Conservation (phyloP, 441 rosid genomes). For the Eutrema salsugineum region DNA sequence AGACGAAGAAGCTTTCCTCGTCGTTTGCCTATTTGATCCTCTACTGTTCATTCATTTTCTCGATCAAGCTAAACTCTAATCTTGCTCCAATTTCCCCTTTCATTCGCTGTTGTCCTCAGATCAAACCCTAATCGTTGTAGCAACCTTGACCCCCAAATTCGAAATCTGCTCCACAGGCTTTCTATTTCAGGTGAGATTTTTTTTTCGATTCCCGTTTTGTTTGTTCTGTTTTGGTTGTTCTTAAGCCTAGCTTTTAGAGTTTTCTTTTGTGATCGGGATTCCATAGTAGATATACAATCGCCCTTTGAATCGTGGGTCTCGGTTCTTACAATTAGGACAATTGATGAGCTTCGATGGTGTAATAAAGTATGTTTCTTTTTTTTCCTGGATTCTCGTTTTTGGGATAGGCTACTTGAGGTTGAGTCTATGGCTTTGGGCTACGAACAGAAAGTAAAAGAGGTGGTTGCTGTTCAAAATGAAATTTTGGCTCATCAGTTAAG, state of each 20-base stretch:
- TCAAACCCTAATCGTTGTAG: not conserved
- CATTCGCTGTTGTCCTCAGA: not conserved
- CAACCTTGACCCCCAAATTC: not conserved
- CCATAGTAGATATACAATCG: not conserved
- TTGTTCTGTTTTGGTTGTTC: not conserved
- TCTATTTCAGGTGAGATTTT: constrained; percentile 13
- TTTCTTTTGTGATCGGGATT: constrained; percentile 11
- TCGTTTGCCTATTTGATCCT: not conserved
- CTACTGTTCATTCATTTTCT: not conserved
- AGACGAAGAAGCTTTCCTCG: not conserved
- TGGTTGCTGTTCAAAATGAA: not conserved
- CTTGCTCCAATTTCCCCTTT: not conserved
- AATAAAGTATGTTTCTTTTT: not conserved
- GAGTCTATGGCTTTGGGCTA: constrained; percentile 4
- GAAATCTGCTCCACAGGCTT: not conserved
- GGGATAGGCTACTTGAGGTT: not conserved
- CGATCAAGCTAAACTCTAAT: constrained; percentile 15
- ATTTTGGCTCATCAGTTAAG: not conserved
- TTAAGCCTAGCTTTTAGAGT: not conserved
- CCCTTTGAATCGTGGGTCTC: not conserved
- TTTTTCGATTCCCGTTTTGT: not conserved
- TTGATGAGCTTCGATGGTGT: not conserved
- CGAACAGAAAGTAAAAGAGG: not conserved
- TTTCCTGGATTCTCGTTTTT: not conserved
- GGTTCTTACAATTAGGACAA: not conserved